Evolutionary conservation across 202 grass and related monocot genomes (phyloP).

Genomic region (Saccharum hybrid): DNA sequence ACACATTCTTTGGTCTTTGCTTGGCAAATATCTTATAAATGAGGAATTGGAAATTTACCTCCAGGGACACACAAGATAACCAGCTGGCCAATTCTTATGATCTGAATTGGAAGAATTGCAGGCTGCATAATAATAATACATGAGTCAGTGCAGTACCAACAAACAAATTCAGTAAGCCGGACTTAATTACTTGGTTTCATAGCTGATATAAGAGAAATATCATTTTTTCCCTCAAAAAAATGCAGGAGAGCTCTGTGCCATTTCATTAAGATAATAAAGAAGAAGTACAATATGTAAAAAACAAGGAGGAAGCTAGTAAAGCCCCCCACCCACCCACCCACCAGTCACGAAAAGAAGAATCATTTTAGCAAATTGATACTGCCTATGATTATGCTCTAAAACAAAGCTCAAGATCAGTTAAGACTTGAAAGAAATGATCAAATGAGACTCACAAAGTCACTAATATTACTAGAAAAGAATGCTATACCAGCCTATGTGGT

Average conservation of each 20-base stretch:
- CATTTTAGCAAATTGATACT: neutral
- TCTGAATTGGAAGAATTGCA: conserved; percentile 93
- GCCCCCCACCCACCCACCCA: too few relatives aligned
- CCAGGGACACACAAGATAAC: conserved; percentile 96
- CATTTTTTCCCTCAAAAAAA: too few relatives aligned
- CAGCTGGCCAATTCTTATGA: conserved; percentile 85
- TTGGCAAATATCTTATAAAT: conserved; percentile 23
- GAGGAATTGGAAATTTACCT: conserved; percentile 62
- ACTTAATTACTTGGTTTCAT: conserved; percentile 27
- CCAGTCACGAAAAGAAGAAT: too few relatives aligned
- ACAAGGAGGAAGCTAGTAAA: neutral
- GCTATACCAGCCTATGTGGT: conserved; percentile 12
- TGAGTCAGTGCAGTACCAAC: conserved; percentile 40
- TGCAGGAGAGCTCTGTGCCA: neutral
- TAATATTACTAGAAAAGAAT: conserved; percentile 11
- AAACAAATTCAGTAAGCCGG: conserved; percentile 36
- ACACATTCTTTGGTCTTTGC: conserved; percentile 29
- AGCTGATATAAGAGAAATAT: neutral
- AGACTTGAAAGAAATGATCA: neutral
- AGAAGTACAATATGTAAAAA: too few relatives aligned
- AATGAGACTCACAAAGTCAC: neutral
- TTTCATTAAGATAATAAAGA: neutral
- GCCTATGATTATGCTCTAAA: conserved; percentile 29
- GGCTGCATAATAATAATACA: conserved; percentile 63
- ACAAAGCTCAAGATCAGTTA: conserved; percentile 27